Evolutionary conservation across 139 green algal genomes (phyloP), one percentile per base, ranked within the genome.

Genomic region (Tetraselmis chui): DNA sequence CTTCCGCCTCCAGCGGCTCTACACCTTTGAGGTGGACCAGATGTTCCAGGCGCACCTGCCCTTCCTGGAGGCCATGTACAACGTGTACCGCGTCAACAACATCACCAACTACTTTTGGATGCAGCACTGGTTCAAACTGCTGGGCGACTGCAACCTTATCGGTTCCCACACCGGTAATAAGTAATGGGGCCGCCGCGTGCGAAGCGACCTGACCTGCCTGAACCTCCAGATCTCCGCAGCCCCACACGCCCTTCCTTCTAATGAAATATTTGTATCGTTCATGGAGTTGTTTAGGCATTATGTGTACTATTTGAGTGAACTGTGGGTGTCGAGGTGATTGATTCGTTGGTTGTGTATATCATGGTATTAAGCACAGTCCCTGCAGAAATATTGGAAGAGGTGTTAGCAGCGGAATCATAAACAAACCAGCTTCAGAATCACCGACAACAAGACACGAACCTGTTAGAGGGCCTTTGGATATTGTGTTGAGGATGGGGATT

Each of bases 91-190:
- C 45, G 45, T 67, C 11, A 18, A 67, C 45, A 67, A 83, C 84
- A 83, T 78, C 29, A 88, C 86, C 45, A 88, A 88, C 76, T 84
- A 79, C 79, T 90, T 90, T 28, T 92, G 84, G 81, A 83, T 89
- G 1, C 86, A 92, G 85, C 87, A 92, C 77, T 92, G 81, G 76
- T 32, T 82, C 24, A 31, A 82, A 2, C 82, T 92, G 27, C 79
- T 92, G 81, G 86, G 89, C 29, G 45, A 74, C 30, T 80, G 59
- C 75, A 76, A 84, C n/a, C 81, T 92, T 29, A 59, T 90, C 28
- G 86, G 83, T 2, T 74, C 32, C 23, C 82, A 85, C 74, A 84
- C 81, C 30, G 74, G n/a, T 31, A n/a, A 28, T 18, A 59, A 59
- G n/a, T 32, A 76, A 27, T 26, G 26, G 26, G 26, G 26, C 76